A percentile compares a stretch with the other conserved stretches of the same genome.
Evolutionary conservation across 2,329 filamentous ascomycete species (phyloP).

Genomic region (Calonectria pteridis): DNA sequence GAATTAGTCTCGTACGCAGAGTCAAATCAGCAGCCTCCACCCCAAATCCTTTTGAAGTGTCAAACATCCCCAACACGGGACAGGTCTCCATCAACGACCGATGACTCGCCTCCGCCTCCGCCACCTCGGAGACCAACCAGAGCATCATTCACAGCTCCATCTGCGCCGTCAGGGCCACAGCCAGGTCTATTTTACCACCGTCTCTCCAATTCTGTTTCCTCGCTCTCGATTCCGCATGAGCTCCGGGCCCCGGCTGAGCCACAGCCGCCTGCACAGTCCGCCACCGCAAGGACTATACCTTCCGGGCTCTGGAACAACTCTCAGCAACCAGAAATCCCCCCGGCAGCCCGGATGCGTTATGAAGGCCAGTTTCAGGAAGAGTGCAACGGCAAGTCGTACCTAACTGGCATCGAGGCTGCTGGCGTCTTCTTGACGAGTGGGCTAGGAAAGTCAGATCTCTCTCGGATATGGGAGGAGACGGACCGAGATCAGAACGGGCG

Average conservation of each 20-base stretch:
- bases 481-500: slow-evolving; percentile 37
- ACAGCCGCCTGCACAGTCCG: neutral
- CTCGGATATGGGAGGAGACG: slow-evolving; percentile 40
- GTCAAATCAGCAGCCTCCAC: neutral
- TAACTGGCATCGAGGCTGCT: slow-evolving; percentile 37
- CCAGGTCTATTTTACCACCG: neutral
- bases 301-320: neutral
- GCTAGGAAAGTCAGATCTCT: slow-evolving; percentile 30
- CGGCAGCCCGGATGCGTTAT: slow-evolving; percentile 15
- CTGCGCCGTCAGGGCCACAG: neutral
- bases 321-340: slow-evolving; percentile 7
- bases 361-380: slow-evolving; percentile 21
- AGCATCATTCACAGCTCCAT: neutral
- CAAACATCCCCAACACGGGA: neutral
- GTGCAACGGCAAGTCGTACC: slow-evolving; percentile 22
- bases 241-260: neutral
- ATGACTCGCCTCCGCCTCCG: neutral
- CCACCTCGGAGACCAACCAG: neutral
- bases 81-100: neutral
- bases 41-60: neutral
- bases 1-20: slow-evolving; percentile 3
- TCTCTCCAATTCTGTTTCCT: slow-evolving; percentile 8
- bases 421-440: slow-evolving; percentile 34
- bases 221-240: neutral
- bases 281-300: neutral